A percentile compares a stretch with the other conserved stretches of the same genome.
Conservation (phyloP, 495 filamentous ascomycete genomes). For the Hypoxylon subgilvum region DNA sequence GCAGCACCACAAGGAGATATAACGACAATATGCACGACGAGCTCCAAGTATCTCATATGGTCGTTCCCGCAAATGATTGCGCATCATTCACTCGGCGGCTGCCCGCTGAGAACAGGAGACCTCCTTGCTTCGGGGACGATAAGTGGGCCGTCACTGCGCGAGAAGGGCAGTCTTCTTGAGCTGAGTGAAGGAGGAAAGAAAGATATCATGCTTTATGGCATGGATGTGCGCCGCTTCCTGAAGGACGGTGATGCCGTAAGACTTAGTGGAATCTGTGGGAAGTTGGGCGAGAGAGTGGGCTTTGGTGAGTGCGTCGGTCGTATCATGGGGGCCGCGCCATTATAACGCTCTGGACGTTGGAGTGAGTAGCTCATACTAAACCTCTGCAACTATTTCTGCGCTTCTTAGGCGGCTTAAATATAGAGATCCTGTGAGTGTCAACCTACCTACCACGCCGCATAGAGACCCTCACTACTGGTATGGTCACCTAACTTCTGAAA, state of each 20-base stretch:
- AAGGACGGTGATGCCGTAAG: conserved; percentile 83
- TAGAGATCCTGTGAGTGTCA: no score
- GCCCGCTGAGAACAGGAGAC: conserved; percentile 80
- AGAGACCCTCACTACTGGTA: no score
- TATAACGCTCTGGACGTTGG: not conserved
- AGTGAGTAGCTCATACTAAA: no score
- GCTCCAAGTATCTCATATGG: conserved; percentile 76
- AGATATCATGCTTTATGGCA: conserved; percentile 68
- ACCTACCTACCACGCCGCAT: no score
- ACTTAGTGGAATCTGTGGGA: conserved; percentile 68
- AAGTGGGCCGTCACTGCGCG: conserved; percentile 67
- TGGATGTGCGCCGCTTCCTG: conserved; percentile 75
- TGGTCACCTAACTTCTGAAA: no score
- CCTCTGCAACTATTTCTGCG: no score
- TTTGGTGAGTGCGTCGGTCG: conserved; percentile 74
- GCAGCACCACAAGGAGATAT: conserved; percentile 65
- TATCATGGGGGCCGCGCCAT: conserved; percentile 48
- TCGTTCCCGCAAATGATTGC: conserved; percentile 95
- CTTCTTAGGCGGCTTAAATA: no score
- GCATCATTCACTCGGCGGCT: conserved; percentile 87
- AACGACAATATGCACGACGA: conserved; percentile 69
- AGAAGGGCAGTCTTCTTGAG: conserved; percentile 81
- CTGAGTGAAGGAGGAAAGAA: conserved; percentile 71
- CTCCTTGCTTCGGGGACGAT: conserved; percentile 90
- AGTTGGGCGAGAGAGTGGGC: conserved; percentile 66